These are phyloP conservation scores for Ceratopteris richardii DNA, from an alignment of 75 land plant species.

Conservation along the genomic window DNA sequence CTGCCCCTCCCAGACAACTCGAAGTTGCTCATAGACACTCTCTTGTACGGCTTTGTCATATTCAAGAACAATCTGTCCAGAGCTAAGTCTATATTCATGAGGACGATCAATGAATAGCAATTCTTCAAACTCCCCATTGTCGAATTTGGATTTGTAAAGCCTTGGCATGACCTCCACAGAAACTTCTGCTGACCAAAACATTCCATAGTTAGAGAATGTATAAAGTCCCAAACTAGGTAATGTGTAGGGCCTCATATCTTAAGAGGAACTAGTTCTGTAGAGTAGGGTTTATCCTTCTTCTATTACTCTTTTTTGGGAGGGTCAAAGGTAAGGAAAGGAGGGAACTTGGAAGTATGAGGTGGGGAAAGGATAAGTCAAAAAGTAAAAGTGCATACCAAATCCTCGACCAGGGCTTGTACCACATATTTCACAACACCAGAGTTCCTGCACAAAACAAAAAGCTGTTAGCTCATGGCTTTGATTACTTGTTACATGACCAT, in stretches of 20 bases:
- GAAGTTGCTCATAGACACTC: conserved; percentile 91
- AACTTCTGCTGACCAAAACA: conserved; percentile 47
- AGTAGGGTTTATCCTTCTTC: no score
- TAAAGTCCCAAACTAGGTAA: no score
- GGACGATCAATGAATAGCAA: conserved; percentile 91
- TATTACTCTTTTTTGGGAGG: no score
- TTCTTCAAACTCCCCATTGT: conserved; percentile 89
- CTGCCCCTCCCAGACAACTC: conserved; percentile 95
- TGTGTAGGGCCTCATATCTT: no score
- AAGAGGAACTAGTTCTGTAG: no score
- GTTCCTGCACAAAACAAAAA: conserved; percentile 52
- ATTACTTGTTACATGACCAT: neutral
- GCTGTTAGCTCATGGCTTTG: neutral
- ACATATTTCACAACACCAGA: conserved; percentile 98
- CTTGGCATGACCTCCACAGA: conserved; percentile 94
- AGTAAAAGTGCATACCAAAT: conserved; percentile 57
- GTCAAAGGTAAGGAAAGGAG: conserved; percentile 3
- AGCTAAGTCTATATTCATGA: conserved; percentile 59
- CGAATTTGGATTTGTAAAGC: conserved; percentile 89
- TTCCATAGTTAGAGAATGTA: neutral
- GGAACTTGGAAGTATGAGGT: no score
- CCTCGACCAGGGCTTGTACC: conserved; percentile 92
- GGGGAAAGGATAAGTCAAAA: neutral
- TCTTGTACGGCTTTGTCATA: conserved; percentile 95
- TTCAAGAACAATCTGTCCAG: conserved; percentile 86